Percentiles rank a stretch among this genome's conserved stretches.
Conservation (phyloP, 176 grass and related monocot genomes). For the Leersia perrieri region DNA sequence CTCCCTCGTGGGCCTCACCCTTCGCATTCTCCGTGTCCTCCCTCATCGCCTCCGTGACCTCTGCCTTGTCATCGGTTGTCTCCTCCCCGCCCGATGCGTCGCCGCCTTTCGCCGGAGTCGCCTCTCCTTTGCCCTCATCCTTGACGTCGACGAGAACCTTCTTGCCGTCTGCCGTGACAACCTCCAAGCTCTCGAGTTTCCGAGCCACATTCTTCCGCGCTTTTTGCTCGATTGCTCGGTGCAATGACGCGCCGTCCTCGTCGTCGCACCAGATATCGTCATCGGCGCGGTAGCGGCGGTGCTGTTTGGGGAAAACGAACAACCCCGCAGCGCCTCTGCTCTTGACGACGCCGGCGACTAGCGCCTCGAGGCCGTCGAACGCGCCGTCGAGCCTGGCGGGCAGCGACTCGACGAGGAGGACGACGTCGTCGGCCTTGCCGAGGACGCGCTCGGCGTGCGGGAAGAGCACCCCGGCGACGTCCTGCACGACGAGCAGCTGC, state of each 20-base stretch:
- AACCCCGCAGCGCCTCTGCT: neutral
- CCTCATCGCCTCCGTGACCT: neutral
- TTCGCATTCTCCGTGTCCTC: neutral
- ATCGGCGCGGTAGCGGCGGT: neutral
- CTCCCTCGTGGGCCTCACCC: neutral
- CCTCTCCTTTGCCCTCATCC: neutral
- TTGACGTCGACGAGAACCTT: neutral
- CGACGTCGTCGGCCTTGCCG: constrained; percentile 11
- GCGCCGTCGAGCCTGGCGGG: constrained; percentile 18
- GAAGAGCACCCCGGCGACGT: constrained; percentile 5
- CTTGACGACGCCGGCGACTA: constrained; percentile 7
- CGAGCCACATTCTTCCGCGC: neutral
- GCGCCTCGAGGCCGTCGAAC: neutral
- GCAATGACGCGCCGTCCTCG: neutral
- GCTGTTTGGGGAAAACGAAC: neutral
- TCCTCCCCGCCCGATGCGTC: neutral
- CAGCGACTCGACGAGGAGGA: constrained; percentile 24
- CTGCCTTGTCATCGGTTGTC: neutral
- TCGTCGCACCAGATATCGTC: neutral
- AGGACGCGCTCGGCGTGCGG: neutral
- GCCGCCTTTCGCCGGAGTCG: neutral
- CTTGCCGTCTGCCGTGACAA: neutral
- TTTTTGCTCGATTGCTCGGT: neutral
- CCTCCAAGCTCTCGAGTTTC: neutral
- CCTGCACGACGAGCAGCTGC: constrained; percentile 11